A percentile compares a stretch with the other conserved stretches of the same genome.
These are phyloP conservation scores for Helicocarpus griseus DNA, from an alignment of 2,329 filamentous ascomycete species.

Conservation along the genomic window DNA sequence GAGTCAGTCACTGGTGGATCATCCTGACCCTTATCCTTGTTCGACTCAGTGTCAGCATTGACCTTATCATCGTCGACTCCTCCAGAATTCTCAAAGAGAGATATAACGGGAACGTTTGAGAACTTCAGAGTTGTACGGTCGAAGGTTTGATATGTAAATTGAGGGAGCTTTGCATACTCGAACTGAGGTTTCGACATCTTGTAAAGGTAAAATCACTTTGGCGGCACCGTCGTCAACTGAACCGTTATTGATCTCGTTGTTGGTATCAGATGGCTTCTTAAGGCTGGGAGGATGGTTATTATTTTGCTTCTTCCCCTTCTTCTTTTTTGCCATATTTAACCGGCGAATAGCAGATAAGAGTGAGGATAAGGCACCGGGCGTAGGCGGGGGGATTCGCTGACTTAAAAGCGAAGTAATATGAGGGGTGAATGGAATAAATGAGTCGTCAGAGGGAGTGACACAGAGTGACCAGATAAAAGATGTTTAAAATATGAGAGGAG, in stretches of 20 bases:
- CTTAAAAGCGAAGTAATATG: slow-evolving; percentile 9
- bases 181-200: slow-evolving; percentile 26
- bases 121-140: slow-evolving; percentile 30
- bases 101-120: slow-evolving; percentile 27
- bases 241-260: slow-evolving; percentile 19
- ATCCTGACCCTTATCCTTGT: slow-evolving; percentile 20
- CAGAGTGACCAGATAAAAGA: slow-evolving; percentile 2
- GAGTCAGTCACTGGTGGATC: slow-evolving; percentile 11
- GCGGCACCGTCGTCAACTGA: slow-evolving; percentile 20
- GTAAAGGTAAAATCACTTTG: slow-evolving; percentile 21
- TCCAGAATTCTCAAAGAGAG: slow-evolving; percentile 23
- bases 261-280: slow-evolving; percentile 10
- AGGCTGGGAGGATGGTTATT: slow-evolving; percentile 22
- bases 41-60: slow-evolving; percentile 24
- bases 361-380: slow-evolving; percentile 4
- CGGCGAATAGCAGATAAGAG: slow-evolving; percentile 3
- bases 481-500: slow-evolving; percentile 6
- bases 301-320: slow-evolving; percentile 28
- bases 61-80: slow-evolving; percentile 29
- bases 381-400: slow-evolving; percentile 9
- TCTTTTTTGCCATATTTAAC: slow-evolving; percentile 24
- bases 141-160: slow-evolving; percentile 34
- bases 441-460: slow-evolving; percentile 8
- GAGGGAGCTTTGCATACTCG: slow-evolving; percentile 36
- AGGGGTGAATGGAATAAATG: slow-evolving; percentile 7